A percentile compares a stretch with the other conserved stretches of the same genome.
phyloP scores from a whole-genome alignment of 208 protist species.

The Acanthamoeba sp. region DNA sequence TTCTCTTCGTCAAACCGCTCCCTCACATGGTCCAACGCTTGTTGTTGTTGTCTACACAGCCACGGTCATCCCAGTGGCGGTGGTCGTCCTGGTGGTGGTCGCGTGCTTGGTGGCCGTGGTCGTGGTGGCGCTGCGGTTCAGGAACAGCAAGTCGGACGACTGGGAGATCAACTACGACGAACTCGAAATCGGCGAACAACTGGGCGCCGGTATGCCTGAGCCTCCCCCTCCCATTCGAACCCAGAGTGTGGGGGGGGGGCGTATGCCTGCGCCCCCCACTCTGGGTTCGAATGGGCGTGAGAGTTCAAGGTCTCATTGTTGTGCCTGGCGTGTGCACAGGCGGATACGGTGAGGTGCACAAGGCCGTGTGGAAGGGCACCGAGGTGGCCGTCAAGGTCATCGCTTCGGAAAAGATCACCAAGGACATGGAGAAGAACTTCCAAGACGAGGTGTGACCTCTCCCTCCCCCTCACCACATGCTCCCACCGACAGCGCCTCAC shows the following conservation, averaged over 20 bases:
- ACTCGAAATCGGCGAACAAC: constrained; percentile 17
- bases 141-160: not conserved
- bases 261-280: no score
- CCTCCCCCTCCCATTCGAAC: no score
- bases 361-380: not conserved
- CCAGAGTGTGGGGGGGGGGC: no score
- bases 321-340: not conserved
- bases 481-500: no score
- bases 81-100: not conserved
- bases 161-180: constrained; percentile 41
- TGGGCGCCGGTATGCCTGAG: not conserved
- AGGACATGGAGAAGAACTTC: not conserved
- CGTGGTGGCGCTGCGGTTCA: not conserved
- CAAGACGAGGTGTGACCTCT: not conserved
- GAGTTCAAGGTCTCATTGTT: no score
- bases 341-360: not conserved
- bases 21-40: no score
- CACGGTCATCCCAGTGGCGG: not conserved
- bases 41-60: no score
- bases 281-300: no score
- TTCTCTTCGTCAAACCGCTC: not conserved
- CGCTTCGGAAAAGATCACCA: not conserved
- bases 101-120: not conserved
- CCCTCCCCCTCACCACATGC: no score
- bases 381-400: not conserved